A percentile compares a stretch with the other conserved stretches of the same genome.
These are phyloP conservation scores for Thalassia testudinum DNA, from an alignment of 116 monocot genomes.

Conservation along the genomic window DNA sequence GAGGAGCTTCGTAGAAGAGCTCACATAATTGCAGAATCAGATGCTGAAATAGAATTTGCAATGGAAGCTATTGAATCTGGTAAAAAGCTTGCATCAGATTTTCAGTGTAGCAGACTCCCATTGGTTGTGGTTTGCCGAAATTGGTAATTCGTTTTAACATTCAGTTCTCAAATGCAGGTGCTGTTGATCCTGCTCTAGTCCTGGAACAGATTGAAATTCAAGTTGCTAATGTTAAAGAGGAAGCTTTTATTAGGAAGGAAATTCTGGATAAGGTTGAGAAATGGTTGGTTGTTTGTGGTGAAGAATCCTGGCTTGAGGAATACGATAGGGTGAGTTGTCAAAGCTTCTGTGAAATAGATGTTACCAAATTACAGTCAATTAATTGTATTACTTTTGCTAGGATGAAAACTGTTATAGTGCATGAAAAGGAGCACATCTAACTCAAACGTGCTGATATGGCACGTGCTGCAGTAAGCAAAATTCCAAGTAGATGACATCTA, in stretches of 20 bases:
- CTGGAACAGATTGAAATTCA: slow-evolving; percentile 75
- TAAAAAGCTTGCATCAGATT: slow-evolving; percentile 7
- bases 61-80: slow-evolving; percentile 65
- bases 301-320: slow-evolving; percentile 94
- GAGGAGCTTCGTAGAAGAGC: slow-evolving; percentile 55
- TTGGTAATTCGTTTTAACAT: too few relatives aligned
- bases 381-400: slow-evolving; percentile 14
- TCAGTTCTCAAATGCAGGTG: slow-evolving; percentile 25
- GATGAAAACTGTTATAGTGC: slow-evolving; percentile 96
- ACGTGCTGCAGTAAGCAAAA: slow-evolving; percentile 58
- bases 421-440: slow-evolving; percentile 80
- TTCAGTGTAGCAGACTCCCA: too few relatives aligned
- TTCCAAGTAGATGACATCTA: slow-evolving; percentile 59
- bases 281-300: slow-evolving; percentile 79
- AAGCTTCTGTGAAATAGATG: background rate
- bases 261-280: slow-evolving; percentile 94
- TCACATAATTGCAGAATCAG: slow-evolving; percentile 38
- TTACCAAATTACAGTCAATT: background rate
- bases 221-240: slow-evolving; percentile 70
- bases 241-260: slow-evolving; percentile 84
- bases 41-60: slow-evolving; percentile 39
- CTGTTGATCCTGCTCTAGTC: slow-evolving; percentile 52
- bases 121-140: too few relatives aligned
- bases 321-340: slow-evolving; percentile 61
- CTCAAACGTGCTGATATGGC: slow-evolving; percentile 95